A percentile compares a stretch with the other conserved stretches of the same genome.
Evolutionary conservation across 2,329 filamentous ascomycete genomes (phyloP).

Genomic region (Verticillium dahliae): DNA sequence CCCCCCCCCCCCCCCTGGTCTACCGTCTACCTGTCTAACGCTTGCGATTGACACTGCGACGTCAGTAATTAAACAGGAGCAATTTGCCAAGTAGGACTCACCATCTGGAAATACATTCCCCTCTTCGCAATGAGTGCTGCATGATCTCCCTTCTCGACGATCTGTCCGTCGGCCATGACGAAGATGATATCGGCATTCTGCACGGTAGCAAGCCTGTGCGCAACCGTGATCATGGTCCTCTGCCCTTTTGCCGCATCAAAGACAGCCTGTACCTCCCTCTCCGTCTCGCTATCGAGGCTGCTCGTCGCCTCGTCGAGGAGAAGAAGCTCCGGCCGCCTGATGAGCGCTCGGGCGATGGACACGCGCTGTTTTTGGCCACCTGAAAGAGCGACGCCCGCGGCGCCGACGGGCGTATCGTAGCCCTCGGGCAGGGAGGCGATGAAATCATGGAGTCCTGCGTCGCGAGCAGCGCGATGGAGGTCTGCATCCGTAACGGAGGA

Average conservation of each 20-base stretch:
- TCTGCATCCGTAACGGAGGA: constrained; percentile 18
- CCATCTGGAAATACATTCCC: constrained; percentile 13
- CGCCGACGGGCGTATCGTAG: constrained; percentile 38
- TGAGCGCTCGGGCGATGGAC: constrained; percentile 47
- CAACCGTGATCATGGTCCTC: constrained; percentile 31
- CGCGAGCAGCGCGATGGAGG: constrained; percentile 20
- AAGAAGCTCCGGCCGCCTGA: constrained; percentile 42
- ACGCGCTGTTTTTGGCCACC: constrained; percentile 52
- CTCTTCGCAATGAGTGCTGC: constrained; percentile 8
- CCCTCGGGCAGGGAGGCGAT: constrained; percentile 42
- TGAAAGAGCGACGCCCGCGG: constrained; percentile 50
- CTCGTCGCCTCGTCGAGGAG: constrained; percentile 53
- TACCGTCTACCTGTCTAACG: constrained; percentile 3
- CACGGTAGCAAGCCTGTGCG: constrained; percentile 36
- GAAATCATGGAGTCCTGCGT: constrained; percentile 51
- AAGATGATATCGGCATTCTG: constrained; percentile 36
- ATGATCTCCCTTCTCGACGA: constrained; percentile 34
- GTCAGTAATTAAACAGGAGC: neutral
- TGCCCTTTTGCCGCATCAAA: constrained; percentile 19
- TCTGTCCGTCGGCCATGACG: constrained; percentile 31
- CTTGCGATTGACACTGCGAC: constrained; percentile 11
- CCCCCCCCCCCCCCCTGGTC: too few species aligned
- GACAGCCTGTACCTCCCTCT: constrained; percentile 41
- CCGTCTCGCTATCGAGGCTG: constrained; percentile 47
- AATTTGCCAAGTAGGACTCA: neutral